Evolutionary conservation across 768 basidiomycete species (phyloP).

Genomic region (Serendipita sp.): DNA sequence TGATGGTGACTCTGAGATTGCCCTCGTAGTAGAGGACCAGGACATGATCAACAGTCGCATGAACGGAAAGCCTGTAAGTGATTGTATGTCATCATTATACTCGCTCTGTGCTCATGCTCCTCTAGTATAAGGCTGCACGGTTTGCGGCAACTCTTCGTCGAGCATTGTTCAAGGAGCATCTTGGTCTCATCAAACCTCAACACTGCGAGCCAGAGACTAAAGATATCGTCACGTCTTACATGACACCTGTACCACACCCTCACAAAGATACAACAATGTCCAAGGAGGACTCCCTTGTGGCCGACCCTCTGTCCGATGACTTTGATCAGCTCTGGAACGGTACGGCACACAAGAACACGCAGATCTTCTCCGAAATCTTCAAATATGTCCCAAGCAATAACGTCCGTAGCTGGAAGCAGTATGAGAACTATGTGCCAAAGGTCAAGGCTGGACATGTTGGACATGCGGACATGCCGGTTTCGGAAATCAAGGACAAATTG

Average conservation of each 20-base stretch:
- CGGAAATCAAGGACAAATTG: constrained; percentile 62
- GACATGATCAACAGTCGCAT: constrained; percentile 61
- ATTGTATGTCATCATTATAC: neutral
- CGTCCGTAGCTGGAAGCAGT: constrained; percentile 61
- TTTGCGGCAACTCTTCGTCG: constrained; percentile 77
- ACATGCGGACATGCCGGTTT: constrained; percentile 38
- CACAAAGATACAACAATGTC: constrained; percentile 49
- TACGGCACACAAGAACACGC: constrained; percentile 66
- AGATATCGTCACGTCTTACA: constrained; percentile 36
- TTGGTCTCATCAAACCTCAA: constrained; percentile 75
- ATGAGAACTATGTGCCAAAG: constrained; percentile 66
- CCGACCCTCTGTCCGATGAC: constrained; percentile 58
- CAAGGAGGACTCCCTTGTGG: constrained; percentile 47
- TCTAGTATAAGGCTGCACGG: constrained; percentile 44
- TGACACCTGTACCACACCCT: constrained; percentile 61
- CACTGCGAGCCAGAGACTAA: constrained; percentile 24
- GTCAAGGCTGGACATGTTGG: constrained; percentile 69
- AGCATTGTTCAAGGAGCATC: constrained; percentile 71
- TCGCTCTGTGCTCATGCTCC: neutral
- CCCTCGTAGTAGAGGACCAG: constrained; percentile 76
- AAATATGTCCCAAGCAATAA: constrained; percentile 72
- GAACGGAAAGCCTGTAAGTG: constrained; percentile 42
- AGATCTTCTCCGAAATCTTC: constrained; percentile 77
- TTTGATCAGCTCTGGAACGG: constrained; percentile 43
- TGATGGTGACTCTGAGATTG: constrained; percentile 90